A percentile compares a stretch with the other conserved stretches of the same genome.
Conservation (phyloP, 306 rosid genomes). For the Castanopsis chinensis region DNA sequence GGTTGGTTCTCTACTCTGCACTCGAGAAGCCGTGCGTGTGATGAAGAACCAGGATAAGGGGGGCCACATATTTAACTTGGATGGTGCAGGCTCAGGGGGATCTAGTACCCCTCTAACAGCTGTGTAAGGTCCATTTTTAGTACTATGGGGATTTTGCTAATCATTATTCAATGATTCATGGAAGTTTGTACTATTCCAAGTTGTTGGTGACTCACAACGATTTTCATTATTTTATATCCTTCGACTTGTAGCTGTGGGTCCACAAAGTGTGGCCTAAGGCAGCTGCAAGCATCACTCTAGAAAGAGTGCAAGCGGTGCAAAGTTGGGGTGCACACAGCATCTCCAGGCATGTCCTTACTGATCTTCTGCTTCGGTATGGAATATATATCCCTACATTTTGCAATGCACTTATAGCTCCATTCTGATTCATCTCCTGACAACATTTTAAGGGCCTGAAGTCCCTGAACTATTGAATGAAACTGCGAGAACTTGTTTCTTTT, state of each 20-base stretch:
- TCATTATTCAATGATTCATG: slow-evolving; percentile 10
- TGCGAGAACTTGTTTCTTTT: too few relatives aligned
- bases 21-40: slow-evolving; percentile 82
- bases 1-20: slow-evolving; percentile 86
- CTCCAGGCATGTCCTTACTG: slow-evolving; percentile 99
- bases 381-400: too few relatives aligned
- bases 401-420: too few relatives aligned
- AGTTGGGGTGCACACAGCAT: slow-evolving; percentile 89
- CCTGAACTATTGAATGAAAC: too few relatives aligned
- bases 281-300: slow-evolving; percentile 79
- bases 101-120: too few relatives aligned
- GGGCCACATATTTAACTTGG: slow-evolving; percentile 59
- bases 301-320: slow-evolving; percentile 82
- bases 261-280: slow-evolving; percentile 91
- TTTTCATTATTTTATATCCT: slow-evolving; percentile 19
- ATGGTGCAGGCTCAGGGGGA: too few relatives aligned
- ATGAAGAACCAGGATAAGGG: slow-evolving; percentile 70
- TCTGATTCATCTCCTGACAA: too few relatives aligned
- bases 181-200: background rate
- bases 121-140: too few relatives aligned
- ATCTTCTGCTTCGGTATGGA: too few relatives aligned
- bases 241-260: slow-evolving; percentile 73
- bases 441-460: too few relatives aligned
- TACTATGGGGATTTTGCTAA: background rate
- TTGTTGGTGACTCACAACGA: slow-evolving; percentile 16